These are phyloP conservation scores for Pseudogymnoascus sp. DNA, from an alignment of 2,329 filamentous ascomycete species.

Conservation along the genomic window DNA sequence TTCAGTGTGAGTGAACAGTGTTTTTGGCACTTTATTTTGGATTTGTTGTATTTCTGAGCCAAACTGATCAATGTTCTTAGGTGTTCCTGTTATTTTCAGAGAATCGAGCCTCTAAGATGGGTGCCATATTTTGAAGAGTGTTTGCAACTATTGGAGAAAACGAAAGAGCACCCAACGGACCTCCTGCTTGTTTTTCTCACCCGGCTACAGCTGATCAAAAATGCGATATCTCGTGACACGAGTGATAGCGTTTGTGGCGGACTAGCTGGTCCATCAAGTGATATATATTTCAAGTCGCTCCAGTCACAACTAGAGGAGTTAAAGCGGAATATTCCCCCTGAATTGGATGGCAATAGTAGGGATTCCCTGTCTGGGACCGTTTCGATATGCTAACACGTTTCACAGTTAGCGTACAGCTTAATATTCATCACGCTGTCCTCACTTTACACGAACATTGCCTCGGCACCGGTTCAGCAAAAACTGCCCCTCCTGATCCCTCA, in stretches of 20 bases:
- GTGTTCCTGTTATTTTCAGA: constrained; percentile 13
- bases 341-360: background rate
- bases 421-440: background rate
- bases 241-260: background rate
- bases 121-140: constrained; percentile 14
- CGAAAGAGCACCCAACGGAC: constrained; percentile 13
- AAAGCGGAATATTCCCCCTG: background rate
- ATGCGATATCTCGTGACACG: background rate
- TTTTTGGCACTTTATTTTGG: background rate
- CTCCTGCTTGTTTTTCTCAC: background rate
- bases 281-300: background rate
- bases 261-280: background rate
- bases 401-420: constrained; percentile 1
- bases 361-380: background rate
- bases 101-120: constrained; percentile 14
- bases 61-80: background rate
- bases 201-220: background rate
- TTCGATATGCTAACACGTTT: background rate
- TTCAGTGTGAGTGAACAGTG: constrained; percentile 10
- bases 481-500: background rate
- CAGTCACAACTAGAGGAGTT: background rate
- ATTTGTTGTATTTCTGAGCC: background rate
- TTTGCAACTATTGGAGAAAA: constrained; percentile 9
- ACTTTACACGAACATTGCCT: constrained; percentile 2
- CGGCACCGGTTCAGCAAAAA: background rate